phyloP scores from a whole-genome alignment of 257 asterid species.

The Perilla frutescens region DNA sequence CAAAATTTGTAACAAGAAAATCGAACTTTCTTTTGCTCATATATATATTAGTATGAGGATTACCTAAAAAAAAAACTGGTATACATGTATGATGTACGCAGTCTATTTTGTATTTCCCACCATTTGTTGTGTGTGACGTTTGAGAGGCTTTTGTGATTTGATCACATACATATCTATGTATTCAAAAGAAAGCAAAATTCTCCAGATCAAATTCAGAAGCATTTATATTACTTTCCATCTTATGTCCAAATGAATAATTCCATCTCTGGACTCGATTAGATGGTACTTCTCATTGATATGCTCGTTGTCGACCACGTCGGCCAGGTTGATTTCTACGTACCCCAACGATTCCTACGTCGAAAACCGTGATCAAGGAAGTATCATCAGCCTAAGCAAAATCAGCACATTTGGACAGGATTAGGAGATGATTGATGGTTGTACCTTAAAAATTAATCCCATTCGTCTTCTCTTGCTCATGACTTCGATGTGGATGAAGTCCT shows the following conservation, averaged over 20 bases:
- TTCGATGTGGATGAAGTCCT: conserved; percentile 62
- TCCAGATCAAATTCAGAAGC: conserved; percentile 14
- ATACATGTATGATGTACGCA: neutral
- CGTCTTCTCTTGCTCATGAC: conserved; percentile 65
- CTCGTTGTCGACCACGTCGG: conserved; percentile 71
- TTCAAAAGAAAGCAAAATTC: conserved; percentile 22
- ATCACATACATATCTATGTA: neutral
- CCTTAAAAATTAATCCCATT: conserved; percentile 62
- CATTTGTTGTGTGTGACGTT: conserved; percentile 5
- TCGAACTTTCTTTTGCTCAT: too few species aligned
- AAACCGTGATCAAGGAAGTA: neutral
- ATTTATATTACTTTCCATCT: conserved; percentile 68
- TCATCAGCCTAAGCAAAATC: neutral
- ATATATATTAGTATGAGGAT: neutral
- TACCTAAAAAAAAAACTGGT: neutral
- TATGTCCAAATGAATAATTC: conserved; percentile 70
- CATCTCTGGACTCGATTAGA: conserved; percentile 76
- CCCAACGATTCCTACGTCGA: conserved; percentile 69
- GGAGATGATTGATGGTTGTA: conserved; percentile 23
- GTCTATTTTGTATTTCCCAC: neutral
- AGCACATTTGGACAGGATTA: neutral
- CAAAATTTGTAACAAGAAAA: too few species aligned
- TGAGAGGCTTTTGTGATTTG: neutral
- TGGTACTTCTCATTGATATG: conserved; percentile 73
- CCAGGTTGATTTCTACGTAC: conserved; percentile 67